phyloP scores from a whole-genome alignment of 495 filamentous ascomycete genomes.

The Penicillium alfredii region DNA sequence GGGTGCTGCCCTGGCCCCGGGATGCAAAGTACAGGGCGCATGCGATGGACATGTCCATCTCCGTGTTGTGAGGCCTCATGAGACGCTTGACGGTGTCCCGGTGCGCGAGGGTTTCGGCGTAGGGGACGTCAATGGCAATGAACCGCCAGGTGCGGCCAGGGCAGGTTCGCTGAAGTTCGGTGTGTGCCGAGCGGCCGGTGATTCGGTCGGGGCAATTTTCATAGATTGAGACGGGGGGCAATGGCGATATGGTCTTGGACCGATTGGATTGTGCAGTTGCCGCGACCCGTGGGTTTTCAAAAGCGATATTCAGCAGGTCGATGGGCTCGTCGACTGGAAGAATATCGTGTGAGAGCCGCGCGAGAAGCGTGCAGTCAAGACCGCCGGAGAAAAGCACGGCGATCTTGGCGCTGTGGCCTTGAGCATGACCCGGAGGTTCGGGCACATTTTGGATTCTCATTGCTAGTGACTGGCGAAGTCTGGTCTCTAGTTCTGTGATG shows the following conservation, averaged over 20 bases:
- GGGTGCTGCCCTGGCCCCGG: slow-evolving; percentile 56
- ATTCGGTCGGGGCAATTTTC: slow-evolving; percentile 84
- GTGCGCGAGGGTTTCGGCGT: slow-evolving; percentile 64
- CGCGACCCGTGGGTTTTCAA: slow-evolving; percentile 81
- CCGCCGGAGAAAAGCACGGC: slow-evolving; percentile 93
- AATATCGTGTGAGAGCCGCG: slow-evolving; percentile 74
- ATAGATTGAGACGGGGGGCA: slow-evolving; percentile 47
- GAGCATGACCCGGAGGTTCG: slow-evolving; percentile 33
- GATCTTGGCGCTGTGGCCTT: slow-evolving; percentile 44
- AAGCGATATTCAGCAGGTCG: slow-evolving; percentile 92
- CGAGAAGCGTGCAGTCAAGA: slow-evolving; percentile 85
- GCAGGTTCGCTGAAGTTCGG: slow-evolving; percentile 67
- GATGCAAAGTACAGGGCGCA: slow-evolving; percentile 90
- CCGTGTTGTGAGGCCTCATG: slow-evolving; percentile 89
- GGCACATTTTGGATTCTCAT: slow-evolving; percentile 66
- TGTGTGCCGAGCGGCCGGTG: slow-evolving; percentile 70
- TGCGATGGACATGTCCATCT: slow-evolving; percentile 98
- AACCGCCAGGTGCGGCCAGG: slow-evolving; percentile 74
- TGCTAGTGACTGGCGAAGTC: slow-evolving; percentile 58
- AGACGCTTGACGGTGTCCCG: slow-evolving; percentile 63
- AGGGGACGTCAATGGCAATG: slow-evolving; percentile 76
- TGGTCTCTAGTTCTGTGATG: slow-evolving; percentile 50
- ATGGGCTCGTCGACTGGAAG: slow-evolving; percentile 62
- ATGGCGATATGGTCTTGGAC: slow-evolving; percentile 3
- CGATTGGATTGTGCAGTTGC: slow-evolving; percentile 24